These are phyloP conservation scores for Tetracladium maxilliforme DNA, from an alignment of 2,329 filamentous ascomycete species.

Conservation along the genomic window DNA sequence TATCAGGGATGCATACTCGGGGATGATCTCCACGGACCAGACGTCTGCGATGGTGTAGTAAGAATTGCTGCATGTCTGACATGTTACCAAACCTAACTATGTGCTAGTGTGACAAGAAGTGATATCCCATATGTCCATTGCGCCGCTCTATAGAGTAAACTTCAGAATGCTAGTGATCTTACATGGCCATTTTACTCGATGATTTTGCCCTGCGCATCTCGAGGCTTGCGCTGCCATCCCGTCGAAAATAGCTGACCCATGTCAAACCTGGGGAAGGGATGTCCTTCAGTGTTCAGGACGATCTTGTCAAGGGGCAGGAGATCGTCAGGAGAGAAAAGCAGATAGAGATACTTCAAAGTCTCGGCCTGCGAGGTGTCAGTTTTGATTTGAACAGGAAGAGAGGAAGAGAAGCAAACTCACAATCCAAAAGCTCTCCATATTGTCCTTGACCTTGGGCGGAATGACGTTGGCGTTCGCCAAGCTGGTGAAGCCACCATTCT, in stretches of 20 bases:
- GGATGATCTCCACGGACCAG: too few species aligned
- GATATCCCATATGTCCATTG: too few species aligned
- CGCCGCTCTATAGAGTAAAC: too few species aligned
- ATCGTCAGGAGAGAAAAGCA: slow-evolving; percentile 77
- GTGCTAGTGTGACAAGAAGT: too few species aligned
- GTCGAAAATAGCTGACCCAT: slow-evolving; percentile 64
- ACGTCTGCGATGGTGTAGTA: too few species aligned
- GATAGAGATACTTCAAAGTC: slow-evolving; percentile 94
- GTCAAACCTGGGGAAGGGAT: slow-evolving; percentile 78
- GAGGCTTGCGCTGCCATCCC: slow-evolving; percentile 62
- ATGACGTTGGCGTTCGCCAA: slow-evolving; percentile 59
- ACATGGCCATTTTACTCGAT: slow-evolving; percentile 4
- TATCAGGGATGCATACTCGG: too few species aligned
- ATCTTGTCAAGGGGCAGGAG: slow-evolving; percentile 73
- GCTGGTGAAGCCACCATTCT: slow-evolving; percentile 70
- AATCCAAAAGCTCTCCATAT: slow-evolving; percentile 99
- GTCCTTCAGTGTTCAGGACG: slow-evolving; percentile 93
- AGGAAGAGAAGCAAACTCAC: slow-evolving; percentile 29
- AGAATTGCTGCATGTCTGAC: too few species aligned
- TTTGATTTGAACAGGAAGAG: slow-evolving; percentile 2
- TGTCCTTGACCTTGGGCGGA: slow-evolving; percentile 60
- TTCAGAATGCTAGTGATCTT: too few species aligned
- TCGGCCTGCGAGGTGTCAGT: slow-evolving; percentile 48
- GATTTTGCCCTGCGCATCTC: slow-evolving; percentile 22
- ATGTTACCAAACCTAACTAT: too few species aligned